Evolutionary conservation across 176 grass and related monocot genomes (phyloP).

Genomic region (Oryza glaberrima): DNA sequence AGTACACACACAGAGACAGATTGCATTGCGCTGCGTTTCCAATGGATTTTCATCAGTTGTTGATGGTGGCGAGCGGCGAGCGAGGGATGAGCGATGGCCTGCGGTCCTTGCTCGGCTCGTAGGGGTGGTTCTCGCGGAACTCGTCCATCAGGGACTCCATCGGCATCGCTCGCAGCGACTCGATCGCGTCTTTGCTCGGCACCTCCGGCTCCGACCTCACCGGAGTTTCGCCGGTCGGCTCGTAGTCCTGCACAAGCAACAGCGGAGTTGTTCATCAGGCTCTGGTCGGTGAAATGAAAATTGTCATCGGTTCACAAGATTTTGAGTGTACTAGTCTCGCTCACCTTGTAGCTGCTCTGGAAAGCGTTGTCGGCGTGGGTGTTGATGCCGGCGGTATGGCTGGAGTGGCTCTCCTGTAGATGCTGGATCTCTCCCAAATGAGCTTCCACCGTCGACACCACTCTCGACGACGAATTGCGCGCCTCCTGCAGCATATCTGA

Average conservation of each 20-base stretch:
- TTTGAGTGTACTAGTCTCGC: background rate
- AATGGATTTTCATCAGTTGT: conserved; percentile 55
- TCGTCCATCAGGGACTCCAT: conserved; percentile 73
- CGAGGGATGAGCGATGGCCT: conserved; percentile 76
- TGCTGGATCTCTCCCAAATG: conserved; percentile 53
- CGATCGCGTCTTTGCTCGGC: conserved; percentile 78
- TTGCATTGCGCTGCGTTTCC: background rate
- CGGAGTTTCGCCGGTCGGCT: conserved; percentile 82
- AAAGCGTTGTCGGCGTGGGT: conserved; percentile 62
- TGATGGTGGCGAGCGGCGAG: conserved; percentile 79
- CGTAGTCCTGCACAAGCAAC: conserved; percentile 61
- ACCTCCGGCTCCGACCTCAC: conserved; percentile 62
- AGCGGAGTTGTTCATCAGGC: background rate
- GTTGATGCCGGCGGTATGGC: conserved; percentile 60
- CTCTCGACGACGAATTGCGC: conserved; percentile 38
- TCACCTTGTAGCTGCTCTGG: conserved; percentile 69
- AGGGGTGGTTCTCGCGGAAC: conserved; percentile 89
- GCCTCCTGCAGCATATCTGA: conserved; percentile 57
- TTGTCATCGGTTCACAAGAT: background rate
- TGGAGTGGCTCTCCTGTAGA: conserved; percentile 60
- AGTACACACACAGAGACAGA: conserved; percentile 30
- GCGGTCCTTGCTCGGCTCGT: conserved; percentile 69
- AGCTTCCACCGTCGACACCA: conserved; percentile 58
- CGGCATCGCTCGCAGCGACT: conserved; percentile 88
- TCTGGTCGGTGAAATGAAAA: background rate